Base-by-base conservation (phyloP, 192 early-diverging fungal species). In the Globomyces pollinis-pini region DNA sequence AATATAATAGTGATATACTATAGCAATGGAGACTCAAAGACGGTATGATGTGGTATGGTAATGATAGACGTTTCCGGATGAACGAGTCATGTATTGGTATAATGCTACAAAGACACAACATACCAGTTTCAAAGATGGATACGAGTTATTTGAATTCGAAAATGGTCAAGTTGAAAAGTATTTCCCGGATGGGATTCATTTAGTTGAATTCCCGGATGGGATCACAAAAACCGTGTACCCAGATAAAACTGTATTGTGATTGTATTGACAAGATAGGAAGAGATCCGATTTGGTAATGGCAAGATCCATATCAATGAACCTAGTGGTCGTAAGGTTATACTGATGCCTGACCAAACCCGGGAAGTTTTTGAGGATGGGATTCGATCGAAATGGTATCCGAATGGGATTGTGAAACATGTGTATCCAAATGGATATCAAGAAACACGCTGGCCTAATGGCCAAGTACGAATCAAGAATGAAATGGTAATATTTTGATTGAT, bases 11-110 rank as follows among this genome's bases (percentile, higher is more conserved):
- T 53, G 3, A 34, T 65, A 6, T 60, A 50, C 38, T 68, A 64
- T 44, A 57, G 26, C n/a, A 73, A 69, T 35, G 71, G 71, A 35
- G 71, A 73, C 50, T 51, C 30, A 16, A 72, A 72, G 41, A 54
- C 35, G 49, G 65, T 68, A 16, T 21, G 13, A 59, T 8, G 15
- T 59, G n/a, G n/a, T n/a, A n/a, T n/a, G n/a, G 8, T n/a, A 13
- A 32, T 18, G 7, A n/a, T 5, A 69, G 56, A n/a, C 53, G 12
- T 53, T 35, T n/a, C 36, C 57, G 2, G 66, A 57, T 16, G 63
- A 61, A 3, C 34, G 26, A 12, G 42, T 50, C 8, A 62, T 64
- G 0, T 76, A 70, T 47, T 73, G 62, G 59, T 74, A 68, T 51
- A 62, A 59, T 7, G 47, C 47, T 21, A 54, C 35, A 12, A 44